Evolutionary conservation across 1,284 basidiomycete species (phyloP), one percentile per base, ranked within the genome.

Genomic region (Rhizoctonia solani): DNA sequence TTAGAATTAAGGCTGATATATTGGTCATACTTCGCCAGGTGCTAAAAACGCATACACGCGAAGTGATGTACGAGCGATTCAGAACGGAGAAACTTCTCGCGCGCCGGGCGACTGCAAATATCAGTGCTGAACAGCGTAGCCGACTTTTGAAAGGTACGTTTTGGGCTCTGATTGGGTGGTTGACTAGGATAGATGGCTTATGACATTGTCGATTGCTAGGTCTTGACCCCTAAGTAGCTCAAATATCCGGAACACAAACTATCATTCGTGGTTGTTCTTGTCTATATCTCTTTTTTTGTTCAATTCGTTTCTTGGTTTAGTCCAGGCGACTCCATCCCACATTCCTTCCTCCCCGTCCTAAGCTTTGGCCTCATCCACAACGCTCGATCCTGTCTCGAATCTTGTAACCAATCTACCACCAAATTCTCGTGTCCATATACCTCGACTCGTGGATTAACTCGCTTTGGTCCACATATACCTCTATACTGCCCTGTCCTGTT

Each of bases 41-140:
- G 73, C 80, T 93, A 67, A 92, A 91, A 78, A 84, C 80, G 61
- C 85, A 86, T 69, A 92, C 90, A 47, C 88, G 86, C 72, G 89
- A 93, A 74, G 89, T 91, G 66, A 77, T 92, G 75, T 93, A 93
- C 75, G 90, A 93, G 78, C 87, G 85, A 73, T 93, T 85, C 76
- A 82, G 90, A 73, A 92, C 90, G 0, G 89, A 93, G 79, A 92
- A 92, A 76, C 82, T 93, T 66, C 83, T 93, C 19, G 89, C 89
- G 30, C 82, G 90, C 70, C 86, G 90, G 69, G 90, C 89, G 27
- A 92, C 90, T 30, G 81, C 82, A 72, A 84, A 87, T 71, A 90
- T 92, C 72, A 85, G 34, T 2, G 32, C 59, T 39, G 59, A 65
- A 49, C 59, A 65, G 49, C 34, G 54, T 21, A 42, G 58, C 25